Base-by-base conservation (phyloP, 352 stramenopile genomes). In the Phytophthora capsici region DNA sequence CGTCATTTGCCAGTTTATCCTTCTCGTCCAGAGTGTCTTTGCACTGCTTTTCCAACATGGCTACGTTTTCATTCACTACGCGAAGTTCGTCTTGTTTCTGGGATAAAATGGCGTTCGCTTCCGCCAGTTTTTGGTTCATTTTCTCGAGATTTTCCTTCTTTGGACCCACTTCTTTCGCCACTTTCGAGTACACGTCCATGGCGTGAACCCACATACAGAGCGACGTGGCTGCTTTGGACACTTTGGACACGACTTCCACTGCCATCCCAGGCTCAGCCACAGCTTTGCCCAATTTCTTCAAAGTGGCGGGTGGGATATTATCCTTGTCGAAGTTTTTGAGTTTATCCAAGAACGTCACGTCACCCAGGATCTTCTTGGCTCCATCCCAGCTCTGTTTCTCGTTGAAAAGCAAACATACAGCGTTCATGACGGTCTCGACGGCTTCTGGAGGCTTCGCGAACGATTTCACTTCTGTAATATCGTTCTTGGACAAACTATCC, bases 121-220 rank as follows among this genome's bases (percentile, higher is more conserved):
- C 85, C 0, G 79, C 84, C 6, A 98, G 73, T 57, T 96, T 91
- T 28, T 80, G 69, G 69, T 98, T 98, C 90, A 98, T 97, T 30
- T 88, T 79, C 66, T 93, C 92, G 1, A 98, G 59, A 13, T 91
- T 94, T 55, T 92, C 88, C 51, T 93, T 91, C 72, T 98, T 98
- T 0, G 94, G 94, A 0, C 77, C 94, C 3, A 98, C 95, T 48
- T 98, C 93, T 69, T 98, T 98, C 2, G 91, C 92, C 6, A 98
- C 94, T 66, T 94, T 96, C 7, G 89, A 91, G 75, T 98, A 98
- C n/a, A 97, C 91, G 36, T 98, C 87, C 88, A 98, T 98, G 3
- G 94, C 94, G 53, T 98, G 91, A 14, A 96, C 91, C 87, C 94
- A 98, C 86, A 98, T 96, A 62, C 94, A 98, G 20, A 98, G 64